phyloP scores from a whole-genome alignment of 2,329 filamentous ascomycete species.

The Ascosphaera acerosa region DNA sequence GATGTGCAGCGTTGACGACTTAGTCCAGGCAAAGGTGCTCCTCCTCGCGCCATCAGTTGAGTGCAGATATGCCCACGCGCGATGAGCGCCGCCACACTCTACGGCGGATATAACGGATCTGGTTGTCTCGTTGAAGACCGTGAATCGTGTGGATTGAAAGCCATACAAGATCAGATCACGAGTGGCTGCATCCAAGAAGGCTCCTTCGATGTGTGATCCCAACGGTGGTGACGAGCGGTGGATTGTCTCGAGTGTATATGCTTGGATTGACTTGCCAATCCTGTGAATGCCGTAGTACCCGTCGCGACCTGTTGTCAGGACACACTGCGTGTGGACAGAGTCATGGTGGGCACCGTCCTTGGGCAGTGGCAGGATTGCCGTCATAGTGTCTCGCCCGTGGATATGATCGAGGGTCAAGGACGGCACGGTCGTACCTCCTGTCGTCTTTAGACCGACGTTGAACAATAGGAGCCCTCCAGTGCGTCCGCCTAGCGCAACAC shows the following conservation, averaged over 20 bases:
- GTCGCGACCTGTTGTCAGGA: conserved; percentile 53
- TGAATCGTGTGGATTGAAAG: conserved; percentile 54
- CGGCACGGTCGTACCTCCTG: conserved; percentile 7
- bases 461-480: conserved; percentile 29
- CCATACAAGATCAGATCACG: conserved; percentile 47
- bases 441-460: conserved; percentile 5
- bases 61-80: conserved; percentile 39
- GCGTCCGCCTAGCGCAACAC: conserved; percentile 19
- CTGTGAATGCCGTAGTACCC: conserved; percentile 45
- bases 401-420: conserved; percentile 8
- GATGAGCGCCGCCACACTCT: conserved; percentile 65
- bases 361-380: conserved; percentile 25
- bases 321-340: conserved; percentile 10
- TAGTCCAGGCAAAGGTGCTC: conserved; percentile 47
- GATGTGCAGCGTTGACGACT: conserved; percentile 31
- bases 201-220: conserved; percentile 49
- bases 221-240: conserved; percentile 47
- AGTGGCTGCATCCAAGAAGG: conserved; percentile 28
- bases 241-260: conserved; percentile 19
- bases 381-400: conserved; percentile 39
- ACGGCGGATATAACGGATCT: conserved; percentile 45
- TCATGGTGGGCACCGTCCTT: conserved; percentile 3
- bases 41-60: conserved; percentile 9
- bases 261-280: conserved; percentile 11
- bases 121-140: conserved; percentile 53